A percentile compares a stretch with the other conserved stretches of the same genome.
Evolutionary conservation across 371 early-diverging fungal species (phyloP).

Genomic region (Mucor lusitanicus): DNA sequence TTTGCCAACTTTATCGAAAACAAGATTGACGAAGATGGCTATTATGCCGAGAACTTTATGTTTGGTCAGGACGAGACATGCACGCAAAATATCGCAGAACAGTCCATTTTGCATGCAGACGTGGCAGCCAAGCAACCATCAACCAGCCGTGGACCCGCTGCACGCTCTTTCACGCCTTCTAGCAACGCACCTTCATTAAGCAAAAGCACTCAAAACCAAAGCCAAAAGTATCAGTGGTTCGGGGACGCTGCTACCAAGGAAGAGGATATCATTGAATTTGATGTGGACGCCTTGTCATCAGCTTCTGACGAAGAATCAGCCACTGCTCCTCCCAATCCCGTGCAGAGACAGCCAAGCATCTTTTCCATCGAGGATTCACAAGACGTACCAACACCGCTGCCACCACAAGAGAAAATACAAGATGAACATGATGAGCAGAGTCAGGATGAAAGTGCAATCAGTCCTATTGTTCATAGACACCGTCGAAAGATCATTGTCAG

Average conservation of each 20-base stretch:
- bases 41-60: neutral
- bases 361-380: neutral
- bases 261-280: neutral
- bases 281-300: neutral
- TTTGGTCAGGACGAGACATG: neutral
- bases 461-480: neutral
- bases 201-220: neutral
- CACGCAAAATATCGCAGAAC: neutral
- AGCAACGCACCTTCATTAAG: neutral
- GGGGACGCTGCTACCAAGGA: neutral
- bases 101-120: neutral
- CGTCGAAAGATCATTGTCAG: neutral
- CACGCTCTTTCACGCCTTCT: neutral
- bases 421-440: neutral
- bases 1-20: slow-evolving; percentile 16
- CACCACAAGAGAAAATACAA: neutral
- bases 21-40: slow-evolving; percentile 4
- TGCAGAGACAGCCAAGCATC: neutral
- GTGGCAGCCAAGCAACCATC: neutral
- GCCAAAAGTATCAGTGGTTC: neutral
- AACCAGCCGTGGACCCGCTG: neutral
- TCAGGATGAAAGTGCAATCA: neutral
- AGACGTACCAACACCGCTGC: neutral
- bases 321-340: neutral
- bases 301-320: neutral